Evolutionary conservation across 805 yeast species (phyloP).

Genomic region (Suhomyces kilbournensis): DNA sequence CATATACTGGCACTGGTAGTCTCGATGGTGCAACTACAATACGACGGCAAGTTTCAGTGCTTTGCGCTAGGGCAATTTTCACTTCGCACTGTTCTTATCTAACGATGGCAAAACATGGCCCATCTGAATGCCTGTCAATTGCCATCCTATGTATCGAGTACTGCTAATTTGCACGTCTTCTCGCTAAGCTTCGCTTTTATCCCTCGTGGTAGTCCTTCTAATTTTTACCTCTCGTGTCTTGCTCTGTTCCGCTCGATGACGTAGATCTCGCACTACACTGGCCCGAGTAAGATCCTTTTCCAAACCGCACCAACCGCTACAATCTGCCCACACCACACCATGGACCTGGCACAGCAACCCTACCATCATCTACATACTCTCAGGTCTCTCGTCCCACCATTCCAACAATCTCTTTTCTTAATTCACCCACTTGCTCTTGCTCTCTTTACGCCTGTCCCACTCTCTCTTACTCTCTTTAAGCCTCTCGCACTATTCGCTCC

Average conservation of each 20-base stretch:
- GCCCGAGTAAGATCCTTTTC: not conserved
- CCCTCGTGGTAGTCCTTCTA: not conserved
- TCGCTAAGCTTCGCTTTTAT: not conserved
- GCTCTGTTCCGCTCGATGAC: not conserved
- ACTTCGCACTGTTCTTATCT: not conserved
- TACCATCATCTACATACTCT: not conserved
- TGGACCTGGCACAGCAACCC: not conserved
- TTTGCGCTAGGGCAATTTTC: not conserved
- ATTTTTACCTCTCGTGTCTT: not conserved
- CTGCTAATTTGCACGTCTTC: not conserved
- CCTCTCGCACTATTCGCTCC: not conserved
- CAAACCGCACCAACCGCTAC: not conserved
- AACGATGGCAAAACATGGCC: not conserved
- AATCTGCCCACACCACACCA: not conserved
- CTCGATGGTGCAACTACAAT: not conserved
- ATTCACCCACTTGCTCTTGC: no score
- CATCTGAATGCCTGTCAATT: not conserved
- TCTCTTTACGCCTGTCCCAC: not conserved
- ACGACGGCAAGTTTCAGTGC: not conserved
- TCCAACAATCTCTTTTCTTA: no score
- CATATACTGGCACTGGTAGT: not conserved
- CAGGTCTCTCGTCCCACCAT: no score
- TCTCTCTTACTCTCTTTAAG: not conserved
- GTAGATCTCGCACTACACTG: conserved; percentile 1
- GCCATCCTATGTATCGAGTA: not conserved